Conservation (phyloP, 768 basidiomycete genomes). For the Sutorius australiensis region DNA sequence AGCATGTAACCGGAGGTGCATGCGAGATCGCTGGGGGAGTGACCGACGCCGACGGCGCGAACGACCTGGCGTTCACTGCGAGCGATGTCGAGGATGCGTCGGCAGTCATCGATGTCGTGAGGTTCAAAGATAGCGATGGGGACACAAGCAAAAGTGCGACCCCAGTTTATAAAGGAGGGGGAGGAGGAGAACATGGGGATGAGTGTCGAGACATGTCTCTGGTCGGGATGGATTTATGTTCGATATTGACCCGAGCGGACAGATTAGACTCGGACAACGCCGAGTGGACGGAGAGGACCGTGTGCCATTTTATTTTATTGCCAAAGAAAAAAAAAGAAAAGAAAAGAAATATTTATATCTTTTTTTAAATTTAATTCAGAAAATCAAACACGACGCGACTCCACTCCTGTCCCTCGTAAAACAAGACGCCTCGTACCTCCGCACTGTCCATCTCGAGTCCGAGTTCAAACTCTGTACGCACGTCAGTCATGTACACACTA, state of each 20-base stretch:
- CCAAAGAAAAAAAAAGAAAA: not conserved
- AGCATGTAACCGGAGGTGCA: conserved; percentile 89
- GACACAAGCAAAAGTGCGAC: conserved; percentile 64
- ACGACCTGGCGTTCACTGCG: conserved; percentile 65
- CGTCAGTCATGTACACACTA: not conserved
- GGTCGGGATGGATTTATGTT: not conserved
- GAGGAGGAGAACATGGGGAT: not conserved
- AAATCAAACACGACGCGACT: conserved; percentile 68
- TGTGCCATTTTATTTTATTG: not conserved
- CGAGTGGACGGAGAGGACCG: conserved; percentile 1
- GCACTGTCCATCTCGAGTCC: conserved; percentile 82
- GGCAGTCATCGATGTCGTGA: conserved; percentile 61
- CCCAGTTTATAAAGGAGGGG: conserved; percentile 82
- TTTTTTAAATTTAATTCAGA: conserved; percentile 22
- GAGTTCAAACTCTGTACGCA: conserved; percentile 68
- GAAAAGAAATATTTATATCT: not conserved
- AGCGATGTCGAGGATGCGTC: conserved; percentile 76
- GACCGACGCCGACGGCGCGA: conserved; percentile 85
- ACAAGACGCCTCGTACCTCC: conserved; percentile 77
- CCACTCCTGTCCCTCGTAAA: conserved; percentile 77
- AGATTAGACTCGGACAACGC: not conserved
- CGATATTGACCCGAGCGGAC: not conserved
- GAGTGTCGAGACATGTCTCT: not conserved
- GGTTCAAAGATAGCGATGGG: conserved; percentile 79
- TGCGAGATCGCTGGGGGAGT: conserved; percentile 90